phyloP scores from a whole-genome alignment of 129 eudicot species.

The Flaveria robusta region DNA sequence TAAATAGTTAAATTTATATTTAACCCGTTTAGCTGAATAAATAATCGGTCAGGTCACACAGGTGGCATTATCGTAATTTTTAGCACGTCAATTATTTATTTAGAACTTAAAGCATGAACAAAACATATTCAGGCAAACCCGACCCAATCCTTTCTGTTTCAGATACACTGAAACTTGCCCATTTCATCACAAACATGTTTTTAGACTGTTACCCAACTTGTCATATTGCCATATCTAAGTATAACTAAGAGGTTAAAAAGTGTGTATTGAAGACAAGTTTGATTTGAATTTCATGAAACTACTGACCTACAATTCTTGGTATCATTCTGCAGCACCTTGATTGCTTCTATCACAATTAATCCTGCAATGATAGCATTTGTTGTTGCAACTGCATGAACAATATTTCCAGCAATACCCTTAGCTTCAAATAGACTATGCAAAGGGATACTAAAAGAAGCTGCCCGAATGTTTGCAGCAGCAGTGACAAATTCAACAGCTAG shows the following conservation, averaged over 20 bases:
- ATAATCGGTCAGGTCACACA: neutral
- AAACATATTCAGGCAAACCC: neutral
- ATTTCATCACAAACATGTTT: neutral
- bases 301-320: constrained; percentile 69
- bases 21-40: neutral
- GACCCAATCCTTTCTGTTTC: neutral
- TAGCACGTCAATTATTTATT: neutral
- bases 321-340: constrained; percentile 81
- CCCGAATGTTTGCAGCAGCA: constrained; percentile 98
- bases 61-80: neutral
- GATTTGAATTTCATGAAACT: constrained; percentile 15
- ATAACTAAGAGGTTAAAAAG: neutral
- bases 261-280: constrained; percentile 5
- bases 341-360: constrained; percentile 91
- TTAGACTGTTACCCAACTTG: neutral
- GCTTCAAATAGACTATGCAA: constrained; percentile 98
- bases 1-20: neutral
- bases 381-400: constrained; percentile 99
- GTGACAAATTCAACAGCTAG: constrained; percentile 96
- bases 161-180: constrained; percentile 1
- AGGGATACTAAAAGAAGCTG: constrained; percentile 92
- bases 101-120: neutral
- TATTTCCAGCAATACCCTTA: constrained; percentile 95
- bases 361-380: constrained; percentile 98
- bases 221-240: neutral